Evolutionary conservation across 805 yeast genomes (phyloP), one percentile per base, ranked within the genome.

Genomic region (Sugiyamaella floridensis): DNA sequence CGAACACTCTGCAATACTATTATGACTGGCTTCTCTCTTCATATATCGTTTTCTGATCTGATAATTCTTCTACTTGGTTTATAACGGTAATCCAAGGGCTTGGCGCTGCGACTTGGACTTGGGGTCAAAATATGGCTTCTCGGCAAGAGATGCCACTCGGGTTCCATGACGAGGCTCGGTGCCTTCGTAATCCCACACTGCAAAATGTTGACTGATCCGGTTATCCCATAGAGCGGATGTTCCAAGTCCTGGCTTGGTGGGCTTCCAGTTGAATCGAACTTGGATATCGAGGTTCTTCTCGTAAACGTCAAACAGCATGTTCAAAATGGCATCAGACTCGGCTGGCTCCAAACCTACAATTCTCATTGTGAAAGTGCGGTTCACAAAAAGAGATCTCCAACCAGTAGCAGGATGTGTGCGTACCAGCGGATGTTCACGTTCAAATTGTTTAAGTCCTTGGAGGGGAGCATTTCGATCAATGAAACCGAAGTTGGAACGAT

Each of bases 331-430:
- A 42, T 74, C 75, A 8, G 77, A 71, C 65, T 81, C 85, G 48
- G 68, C 77, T 19, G 75, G 73, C 50, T 76, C 74, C 50, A 80
- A 69, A 0, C 82, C 85, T 8, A 75, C 73, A 53, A 80, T 80
- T 54, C 78, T 70, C 45, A 61, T 68, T 12, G 82, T 79, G 74
- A 73, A 72, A 18, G 71, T 67, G 46, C 80, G 72, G 66, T 80
- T 79, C 43, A 80, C 78, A 55, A 69, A 81, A 56, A 81, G 67
- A 1, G 81, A 68, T 65, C 81, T 82, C 78, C 80, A 74, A 43
- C 84, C 84, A 29, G 85, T 81, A 12, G 76, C 82, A 10, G 86
- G 86, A 59, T 82, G 82, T 41, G 84, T 79, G 68, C 85, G 75
- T 34, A 82, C 75, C 20, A 82, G 57, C 2, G 85, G 85, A 65